phyloP scores from a whole-genome alignment of 1,284 basidiomycete species.

The Polyporus tsugae region DNA sequence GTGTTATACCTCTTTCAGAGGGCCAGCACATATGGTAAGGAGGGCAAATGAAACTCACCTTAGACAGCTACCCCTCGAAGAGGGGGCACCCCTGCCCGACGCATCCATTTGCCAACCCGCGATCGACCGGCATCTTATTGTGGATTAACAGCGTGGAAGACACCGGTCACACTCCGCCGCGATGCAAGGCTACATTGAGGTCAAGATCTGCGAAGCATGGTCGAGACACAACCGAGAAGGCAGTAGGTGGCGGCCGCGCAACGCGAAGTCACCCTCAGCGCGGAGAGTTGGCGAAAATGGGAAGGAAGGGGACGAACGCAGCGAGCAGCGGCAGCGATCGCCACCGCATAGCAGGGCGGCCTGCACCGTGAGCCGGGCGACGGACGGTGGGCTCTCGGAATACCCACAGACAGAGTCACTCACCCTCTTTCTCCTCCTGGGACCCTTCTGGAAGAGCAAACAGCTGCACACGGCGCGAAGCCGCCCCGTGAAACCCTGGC shows the following conservation, averaged over 20 bases:
- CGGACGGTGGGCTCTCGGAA: conserved; percentile 3
- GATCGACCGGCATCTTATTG: conserved; percentile 4
- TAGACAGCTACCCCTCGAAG: conserved; percentile 7
- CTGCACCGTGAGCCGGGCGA: neutral
- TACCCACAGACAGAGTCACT: conserved; percentile 15
- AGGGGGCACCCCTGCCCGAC: conserved; percentile 5
- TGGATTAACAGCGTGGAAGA: conserved; percentile 1
- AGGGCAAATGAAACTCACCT: conserved; percentile 12
- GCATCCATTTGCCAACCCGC: conserved; percentile 3
- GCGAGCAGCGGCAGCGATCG: conserved; percentile 21
- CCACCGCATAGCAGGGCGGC: conserved; percentile 8
- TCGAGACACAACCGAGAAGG: conserved; percentile 23
- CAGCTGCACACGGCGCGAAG: conserved; percentile 25
- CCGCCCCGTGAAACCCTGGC: conserved; percentile 20
- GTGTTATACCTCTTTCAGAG: neutral
- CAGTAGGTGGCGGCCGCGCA: conserved; percentile 16
- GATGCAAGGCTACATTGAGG: neutral
- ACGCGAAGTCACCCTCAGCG: conserved; percentile 10
- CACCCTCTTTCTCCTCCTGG: conserved; percentile 12
- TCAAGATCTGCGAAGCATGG: neutral
- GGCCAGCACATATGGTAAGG: neutral
- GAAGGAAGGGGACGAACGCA: conserved; percentile 14
- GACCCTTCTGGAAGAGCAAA: conserved; percentile 31
- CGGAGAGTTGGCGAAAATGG: conserved; percentile 8
- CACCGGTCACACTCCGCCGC: neutral